These are phyloP conservation scores for Neoboletus brunneissimus DNA, from an alignment of 768 basidiomycete species.

Conservation along the genomic window DNA sequence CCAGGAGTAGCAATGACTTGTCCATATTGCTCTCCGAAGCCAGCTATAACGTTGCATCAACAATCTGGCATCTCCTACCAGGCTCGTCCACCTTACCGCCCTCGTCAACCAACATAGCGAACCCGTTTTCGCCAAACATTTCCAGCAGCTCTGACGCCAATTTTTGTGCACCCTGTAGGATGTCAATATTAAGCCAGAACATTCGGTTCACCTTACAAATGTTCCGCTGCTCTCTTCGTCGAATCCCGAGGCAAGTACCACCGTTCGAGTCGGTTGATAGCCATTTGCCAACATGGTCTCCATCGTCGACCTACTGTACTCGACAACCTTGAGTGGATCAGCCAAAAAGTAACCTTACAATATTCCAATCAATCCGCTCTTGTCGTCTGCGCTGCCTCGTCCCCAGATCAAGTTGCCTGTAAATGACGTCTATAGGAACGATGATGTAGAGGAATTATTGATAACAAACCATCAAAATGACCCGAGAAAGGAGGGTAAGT, in stretches of 20 bases:
- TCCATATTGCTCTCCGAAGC: constrained; percentile 50
- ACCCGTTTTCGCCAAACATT: constrained; percentile 66
- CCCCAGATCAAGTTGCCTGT: constrained; percentile 46
- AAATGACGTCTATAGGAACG: background rate
- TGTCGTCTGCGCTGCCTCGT: constrained; percentile 52
- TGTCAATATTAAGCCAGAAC: background rate
- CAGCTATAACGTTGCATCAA: constrained; percentile 35
- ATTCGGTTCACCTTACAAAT: constrained; percentile 32
- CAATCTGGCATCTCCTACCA: background rate
- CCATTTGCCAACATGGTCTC: constrained; percentile 62
- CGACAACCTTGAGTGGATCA: background rate
- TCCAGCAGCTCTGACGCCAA: constrained; percentile 49
- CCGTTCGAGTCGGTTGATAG: constrained; percentile 61
- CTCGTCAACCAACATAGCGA: constrained; percentile 85
- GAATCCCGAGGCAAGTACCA: constrained; percentile 67
- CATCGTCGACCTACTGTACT: constrained; percentile 43
- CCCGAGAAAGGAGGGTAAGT: constrained; percentile 63
- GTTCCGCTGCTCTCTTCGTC: constrained; percentile 68
- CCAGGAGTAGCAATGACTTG: constrained; percentile 58
- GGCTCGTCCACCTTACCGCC: constrained; percentile 50
- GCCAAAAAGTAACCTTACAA: constrained; percentile 38
- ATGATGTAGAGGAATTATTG: background rate
- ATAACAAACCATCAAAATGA: constrained; percentile 47
- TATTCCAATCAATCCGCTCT: constrained; percentile 67
- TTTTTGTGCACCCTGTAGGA: constrained; percentile 49